Evolutionary conservation across 1,284 basidiomycete species (phyloP), one percentile per base, ranked within the genome.

Genomic region (Cryptococcus floricola): DNA sequence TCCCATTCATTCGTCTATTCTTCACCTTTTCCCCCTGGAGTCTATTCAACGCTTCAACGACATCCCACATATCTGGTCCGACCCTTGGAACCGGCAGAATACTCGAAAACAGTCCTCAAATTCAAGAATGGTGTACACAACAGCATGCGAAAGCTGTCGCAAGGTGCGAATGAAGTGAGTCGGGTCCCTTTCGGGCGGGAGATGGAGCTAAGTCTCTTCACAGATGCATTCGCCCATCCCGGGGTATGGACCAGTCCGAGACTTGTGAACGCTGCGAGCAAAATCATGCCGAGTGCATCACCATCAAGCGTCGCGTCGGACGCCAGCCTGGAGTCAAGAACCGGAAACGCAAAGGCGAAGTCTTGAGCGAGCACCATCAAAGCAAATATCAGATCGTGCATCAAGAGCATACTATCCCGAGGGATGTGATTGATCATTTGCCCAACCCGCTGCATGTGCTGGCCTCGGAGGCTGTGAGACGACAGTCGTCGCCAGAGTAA

Each of bases 281-380:
- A 10, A 27, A 28, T 2, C 31, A 28, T 10, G 34, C 38, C 6
- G 45, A 38, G 25, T 62, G 60, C 25, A 49, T 59, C 14, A 62
- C 60, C 9, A 44, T 54, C 42, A 59, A 55, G 39, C 37, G 60
- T 3, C 14, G 53, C 14, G 57, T 62, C 4, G 60, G 60, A 3
- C 42, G 60, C 52, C 60, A 59, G 38, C 51, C 49, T 1, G 60
- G 60, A 4, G 60, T 59, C 13, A 62, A 62, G 44, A 62, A 62
- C 27, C 31, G 55, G 10, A 62, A 55, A 19, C 42, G 50, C 31
- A 53, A 53, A 45, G 55, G 42, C 10, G 38, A 38, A 28, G 39
- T 12, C 42, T 23, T 51, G 41, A 31, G 23, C 18, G 50, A 43
- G 19, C 31, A 34, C 10, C 10, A 34, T 10, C 31, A 34, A 7